Evolutionary conservation across 768 basidiomycete genomes (phyloP).

Genomic region (Mycena rebaudengoi): DNA sequence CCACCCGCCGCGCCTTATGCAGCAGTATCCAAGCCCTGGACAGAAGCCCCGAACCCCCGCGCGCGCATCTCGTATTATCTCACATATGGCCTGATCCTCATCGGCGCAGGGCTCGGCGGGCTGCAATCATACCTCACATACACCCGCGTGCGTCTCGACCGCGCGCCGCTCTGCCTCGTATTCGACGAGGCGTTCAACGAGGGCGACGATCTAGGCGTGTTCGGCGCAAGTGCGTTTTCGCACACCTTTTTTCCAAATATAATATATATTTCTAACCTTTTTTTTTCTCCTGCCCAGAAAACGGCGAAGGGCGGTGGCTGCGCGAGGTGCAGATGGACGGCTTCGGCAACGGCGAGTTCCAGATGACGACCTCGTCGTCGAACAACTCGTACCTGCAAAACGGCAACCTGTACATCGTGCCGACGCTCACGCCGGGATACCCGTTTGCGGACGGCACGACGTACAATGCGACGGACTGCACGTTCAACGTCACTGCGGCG

Average conservation of each 20-base stretch:
- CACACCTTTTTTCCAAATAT: not conserved
- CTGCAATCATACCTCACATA: constrained; percentile 67
- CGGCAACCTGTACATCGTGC: constrained; percentile 82
- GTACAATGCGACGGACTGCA: constrained; percentile 87
- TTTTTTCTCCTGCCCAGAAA: no score
- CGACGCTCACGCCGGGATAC: constrained; percentile 77
- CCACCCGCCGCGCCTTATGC: constrained; percentile 44
- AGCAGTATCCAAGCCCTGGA: constrained; percentile 67
- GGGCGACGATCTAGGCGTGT: constrained; percentile 56
- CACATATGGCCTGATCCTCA: constrained; percentile 62
- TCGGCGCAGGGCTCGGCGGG: constrained; percentile 62
- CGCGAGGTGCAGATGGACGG: constrained; percentile 85
- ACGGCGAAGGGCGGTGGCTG: constrained; percentile 62
- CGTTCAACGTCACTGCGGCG: constrained; percentile 64
- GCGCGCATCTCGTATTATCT: constrained; percentile 62
- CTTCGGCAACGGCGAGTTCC: constrained; percentile 84
- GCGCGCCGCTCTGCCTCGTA: constrained; percentile 66
- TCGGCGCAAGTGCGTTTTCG: constrained; percentile 45
- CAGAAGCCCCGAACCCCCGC: constrained; percentile 56
- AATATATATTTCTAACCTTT: no score
- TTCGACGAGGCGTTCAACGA: constrained; percentile 76
- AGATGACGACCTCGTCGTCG: constrained; percentile 78
- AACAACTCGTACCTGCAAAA: constrained; percentile 82
- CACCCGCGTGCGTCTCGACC: constrained; percentile 61
- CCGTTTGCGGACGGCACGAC: constrained; percentile 72